A percentile compares a stretch with the other conserved stretches of the same genome.
These are phyloP conservation scores for Tetrapisispora namnaoensis DNA, from an alignment of 805 yeast genomes.

Conservation along the genomic window DNA sequence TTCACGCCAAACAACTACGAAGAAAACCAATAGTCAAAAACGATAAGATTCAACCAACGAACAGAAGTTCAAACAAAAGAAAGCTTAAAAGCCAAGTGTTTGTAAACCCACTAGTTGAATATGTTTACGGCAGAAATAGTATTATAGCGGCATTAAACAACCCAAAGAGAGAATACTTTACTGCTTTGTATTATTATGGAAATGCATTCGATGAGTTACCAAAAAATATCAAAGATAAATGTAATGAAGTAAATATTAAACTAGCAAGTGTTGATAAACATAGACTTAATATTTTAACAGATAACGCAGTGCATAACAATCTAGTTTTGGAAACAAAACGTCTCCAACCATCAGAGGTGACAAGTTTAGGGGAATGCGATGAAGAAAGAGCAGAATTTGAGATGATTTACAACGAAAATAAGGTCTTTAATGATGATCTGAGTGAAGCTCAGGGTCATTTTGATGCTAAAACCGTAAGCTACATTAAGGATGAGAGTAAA, in stretches of 20 bases:
- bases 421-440: slow-evolving; percentile 7
- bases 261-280: slow-evolving; percentile 27
- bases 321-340: slow-evolving; percentile 56
- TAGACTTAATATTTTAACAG: slow-evolving; percentile 49
- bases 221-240: slow-evolving; percentile 38
- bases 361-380: slow-evolving; percentile 24
- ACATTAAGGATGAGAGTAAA: neutral
- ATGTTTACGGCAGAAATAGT: slow-evolving; percentile 66
- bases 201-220: slow-evolving; percentile 15
- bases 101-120: slow-evolving; percentile 48
- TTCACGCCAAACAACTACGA: slow-evolving; percentile 43
- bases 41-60: slow-evolving; percentile 12
- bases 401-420: slow-evolving; percentile 8
- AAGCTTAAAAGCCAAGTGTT: slow-evolving; percentile 1
- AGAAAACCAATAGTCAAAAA: slow-evolving; percentile 3
- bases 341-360: slow-evolving; percentile 17
- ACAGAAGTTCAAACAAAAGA: slow-evolving; percentile 5
- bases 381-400: slow-evolving; percentile 11
- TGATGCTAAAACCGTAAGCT: neutral
- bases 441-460: neutral
- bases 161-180: slow-evolving; percentile 43
- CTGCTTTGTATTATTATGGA: slow-evolving; percentile 41
- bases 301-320: slow-evolving; percentile 73
- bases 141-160: slow-evolving; percentile 61
- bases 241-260: slow-evolving; percentile 29